These are phyloP conservation scores for Crassisporium funariophilum DNA, from an alignment of 768 basidiomycete species.

Conservation along the genomic window DNA sequence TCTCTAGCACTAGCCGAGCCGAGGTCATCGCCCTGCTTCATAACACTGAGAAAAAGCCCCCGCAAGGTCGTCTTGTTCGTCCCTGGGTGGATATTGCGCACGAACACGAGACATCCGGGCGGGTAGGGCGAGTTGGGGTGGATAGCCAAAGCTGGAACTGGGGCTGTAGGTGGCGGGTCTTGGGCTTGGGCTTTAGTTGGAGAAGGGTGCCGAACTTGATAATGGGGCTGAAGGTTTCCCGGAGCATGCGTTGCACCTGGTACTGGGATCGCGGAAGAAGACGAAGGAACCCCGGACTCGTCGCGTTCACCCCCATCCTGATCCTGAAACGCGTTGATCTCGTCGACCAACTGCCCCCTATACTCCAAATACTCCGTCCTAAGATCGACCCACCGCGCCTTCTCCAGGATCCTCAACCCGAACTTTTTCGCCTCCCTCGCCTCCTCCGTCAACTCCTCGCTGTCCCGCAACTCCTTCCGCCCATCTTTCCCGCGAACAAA, in stretches of 20 bases:
- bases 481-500: neutral
- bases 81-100: slow-evolving; percentile 63
- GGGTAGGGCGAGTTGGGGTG: neutral
- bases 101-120: slow-evolving; percentile 57
- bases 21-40: neutral
- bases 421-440: slow-evolving; percentile 51
- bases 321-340: slow-evolving; percentile 40
- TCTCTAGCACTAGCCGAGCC: neutral
- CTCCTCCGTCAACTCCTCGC: neutral
- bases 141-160: neutral
- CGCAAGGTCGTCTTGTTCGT: slow-evolving; percentile 80
- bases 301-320: neutral
- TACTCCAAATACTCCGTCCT: slow-evolving; percentile 72
- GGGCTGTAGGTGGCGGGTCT: neutral
- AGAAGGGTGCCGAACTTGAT: neutral
- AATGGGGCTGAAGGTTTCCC: neutral
- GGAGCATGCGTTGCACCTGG: neutral
- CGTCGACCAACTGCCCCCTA: slow-evolving; percentile 53
- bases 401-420: slow-evolving; percentile 61
- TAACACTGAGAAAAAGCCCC: slow-evolving; percentile 47
- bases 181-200: neutral
- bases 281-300: neutral
- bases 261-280: neutral
- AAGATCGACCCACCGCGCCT: slow-evolving; percentile 61
- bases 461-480: slow-evolving; percentile 5